Evolutionary conservation across 305 asterid species (phyloP).

Genomic region (Rubia tinctorum): DNA sequence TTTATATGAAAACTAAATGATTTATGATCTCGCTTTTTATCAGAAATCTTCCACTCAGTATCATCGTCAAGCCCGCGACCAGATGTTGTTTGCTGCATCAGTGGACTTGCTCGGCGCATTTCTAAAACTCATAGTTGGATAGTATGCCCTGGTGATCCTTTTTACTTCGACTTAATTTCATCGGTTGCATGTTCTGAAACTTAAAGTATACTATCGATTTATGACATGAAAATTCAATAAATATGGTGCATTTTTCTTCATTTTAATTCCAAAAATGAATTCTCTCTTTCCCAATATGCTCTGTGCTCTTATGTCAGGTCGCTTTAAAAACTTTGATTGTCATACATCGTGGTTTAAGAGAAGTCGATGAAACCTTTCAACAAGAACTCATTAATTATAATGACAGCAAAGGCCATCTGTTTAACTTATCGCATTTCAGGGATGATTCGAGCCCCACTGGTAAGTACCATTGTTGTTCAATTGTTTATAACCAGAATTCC

Average conservation of each 20-base stretch:
- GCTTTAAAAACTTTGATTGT: slow-evolving; percentile 80
- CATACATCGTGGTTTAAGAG: slow-evolving; percentile 81
- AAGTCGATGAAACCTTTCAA: slow-evolving; percentile 68
- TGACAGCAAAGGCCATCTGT: slow-evolving; percentile 45
- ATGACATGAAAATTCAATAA: not conserved
- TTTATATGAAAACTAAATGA: not conserved
- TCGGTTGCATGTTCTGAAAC: not conserved
- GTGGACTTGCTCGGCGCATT: slow-evolving; percentile 63
- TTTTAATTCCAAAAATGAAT: slow-evolving; percentile 1
- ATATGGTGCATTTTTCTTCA: not conserved
- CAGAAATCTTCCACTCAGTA: slow-evolving; percentile 64
- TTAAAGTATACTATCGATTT: not conserved
- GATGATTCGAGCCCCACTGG: slow-evolving; percentile 74
- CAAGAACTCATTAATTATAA: slow-evolving; percentile 60
- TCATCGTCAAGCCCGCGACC: slow-evolving; percentile 74
- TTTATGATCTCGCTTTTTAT: slow-evolving; percentile 14
- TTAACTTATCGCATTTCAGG: slow-evolving; percentile 66
- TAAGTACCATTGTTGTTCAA: slow-evolving; percentile 25
- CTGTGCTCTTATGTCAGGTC: slow-evolving; percentile 40
- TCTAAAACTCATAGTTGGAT: slow-evolving; percentile 71
- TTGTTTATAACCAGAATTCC: slow-evolving; percentile 17
- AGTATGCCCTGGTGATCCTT: slow-evolving; percentile 41
- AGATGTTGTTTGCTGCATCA: slow-evolving; percentile 75
- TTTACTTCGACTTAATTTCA: slow-evolving; percentile 9
- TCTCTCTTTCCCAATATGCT: not conserved